These are phyloP conservation scores for Magnusiomyces paraingens DNA, from an alignment of 1,139 yeast genomes.

Conservation along the genomic window DNA sequence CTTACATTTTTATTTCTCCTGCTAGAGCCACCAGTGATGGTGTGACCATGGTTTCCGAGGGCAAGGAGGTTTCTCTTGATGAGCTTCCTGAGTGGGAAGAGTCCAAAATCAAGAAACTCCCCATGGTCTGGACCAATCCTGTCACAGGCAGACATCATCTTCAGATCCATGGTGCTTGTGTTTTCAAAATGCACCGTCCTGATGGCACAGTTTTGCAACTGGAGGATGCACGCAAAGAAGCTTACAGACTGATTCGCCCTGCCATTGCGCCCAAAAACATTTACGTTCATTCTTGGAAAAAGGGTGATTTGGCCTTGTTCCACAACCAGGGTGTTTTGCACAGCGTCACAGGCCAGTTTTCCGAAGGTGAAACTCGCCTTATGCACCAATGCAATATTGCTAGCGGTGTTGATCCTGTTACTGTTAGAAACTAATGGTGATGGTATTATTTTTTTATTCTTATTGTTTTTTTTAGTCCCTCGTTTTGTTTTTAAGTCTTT, in stretches of 20 bases:
- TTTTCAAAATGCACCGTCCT: slow-evolving; percentile 52
- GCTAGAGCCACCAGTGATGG: slow-evolving; percentile 83
- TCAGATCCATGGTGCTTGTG: slow-evolving; percentile 84
- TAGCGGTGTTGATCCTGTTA: slow-evolving; percentile 60
- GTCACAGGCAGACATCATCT: slow-evolving; percentile 73
- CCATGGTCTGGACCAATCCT: slow-evolving; percentile 92
- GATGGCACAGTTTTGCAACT: slow-evolving; percentile 55
- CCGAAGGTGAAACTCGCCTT: slow-evolving; percentile 65
- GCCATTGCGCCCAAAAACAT: slow-evolving; percentile 67
- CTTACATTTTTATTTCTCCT: slow-evolving; percentile 74
- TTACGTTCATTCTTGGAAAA: slow-evolving; percentile 74
- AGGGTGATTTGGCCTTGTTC: slow-evolving; percentile 79
- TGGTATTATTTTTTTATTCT: neutral
- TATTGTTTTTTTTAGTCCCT: too few relatives aligned
- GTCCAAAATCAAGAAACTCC: slow-evolving; percentile 63
- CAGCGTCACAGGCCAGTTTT: slow-evolving; percentile 83
- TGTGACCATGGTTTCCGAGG: slow-evolving; percentile 74
- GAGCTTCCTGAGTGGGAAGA: slow-evolving; percentile 78
- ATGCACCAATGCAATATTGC: slow-evolving; percentile 95
- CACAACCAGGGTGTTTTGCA: slow-evolving; percentile 87
- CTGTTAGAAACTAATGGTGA: slow-evolving; percentile 5
- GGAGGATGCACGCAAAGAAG: slow-evolving; percentile 64
- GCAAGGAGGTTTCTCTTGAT: slow-evolving; percentile 58
- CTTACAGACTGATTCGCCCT: slow-evolving; percentile 72
- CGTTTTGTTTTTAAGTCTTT: too few relatives aligned